Evolutionary conservation across 2,329 filamentous ascomycete species (phyloP).

Genomic region (Tolypocladium guangdongense): DNA sequence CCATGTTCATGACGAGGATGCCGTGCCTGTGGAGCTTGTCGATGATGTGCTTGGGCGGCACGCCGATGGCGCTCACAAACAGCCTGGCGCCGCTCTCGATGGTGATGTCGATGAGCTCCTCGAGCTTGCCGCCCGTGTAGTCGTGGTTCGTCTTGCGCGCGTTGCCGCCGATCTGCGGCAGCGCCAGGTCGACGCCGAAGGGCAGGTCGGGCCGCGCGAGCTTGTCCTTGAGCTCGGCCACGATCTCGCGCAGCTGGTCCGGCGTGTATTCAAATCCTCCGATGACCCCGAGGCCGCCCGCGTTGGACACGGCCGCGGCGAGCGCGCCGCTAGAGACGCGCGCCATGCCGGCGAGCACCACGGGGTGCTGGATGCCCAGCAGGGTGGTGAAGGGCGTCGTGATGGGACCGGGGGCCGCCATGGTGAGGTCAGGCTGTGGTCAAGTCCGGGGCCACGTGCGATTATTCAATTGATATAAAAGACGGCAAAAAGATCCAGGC

Average conservation of each 20-base stretch:
- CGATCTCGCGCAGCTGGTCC: slow-evolving; percentile 63
- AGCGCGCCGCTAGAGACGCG: slow-evolving; percentile 67
- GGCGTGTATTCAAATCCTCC: slow-evolving; percentile 65
- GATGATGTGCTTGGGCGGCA: slow-evolving; percentile 65
- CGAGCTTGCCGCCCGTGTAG: slow-evolving; percentile 81
- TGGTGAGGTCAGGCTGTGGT: slow-evolving; percentile 10
- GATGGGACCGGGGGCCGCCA: slow-evolving; percentile 43
- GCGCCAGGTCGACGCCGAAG: slow-evolving; percentile 84
- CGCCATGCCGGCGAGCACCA: slow-evolving; percentile 91
- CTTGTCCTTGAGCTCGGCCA: slow-evolving; percentile 73
- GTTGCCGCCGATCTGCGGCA: slow-evolving; percentile 75
- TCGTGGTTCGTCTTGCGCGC: slow-evolving; percentile 92
- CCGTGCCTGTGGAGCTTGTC: slow-evolving; percentile 67
- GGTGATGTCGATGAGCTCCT: slow-evolving; percentile 78
- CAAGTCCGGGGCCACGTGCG: neutral
- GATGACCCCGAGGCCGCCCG: slow-evolving; percentile 72
- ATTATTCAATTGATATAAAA: neutral
- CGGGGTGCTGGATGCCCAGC: slow-evolving; percentile 75
- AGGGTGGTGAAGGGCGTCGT: slow-evolving; percentile 69
- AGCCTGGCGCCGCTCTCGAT: slow-evolving; percentile 74
- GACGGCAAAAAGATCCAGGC: neutral
- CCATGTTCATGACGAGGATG: slow-evolving; percentile 94
- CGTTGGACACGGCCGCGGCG: slow-evolving; percentile 79
- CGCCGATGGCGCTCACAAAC: slow-evolving; percentile 81
- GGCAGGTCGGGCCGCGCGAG: slow-evolving; percentile 58